Evolutionary conservation across 352 stramenopile genomes (phyloP).

Genomic region (Phytophthora citricola): DNA sequence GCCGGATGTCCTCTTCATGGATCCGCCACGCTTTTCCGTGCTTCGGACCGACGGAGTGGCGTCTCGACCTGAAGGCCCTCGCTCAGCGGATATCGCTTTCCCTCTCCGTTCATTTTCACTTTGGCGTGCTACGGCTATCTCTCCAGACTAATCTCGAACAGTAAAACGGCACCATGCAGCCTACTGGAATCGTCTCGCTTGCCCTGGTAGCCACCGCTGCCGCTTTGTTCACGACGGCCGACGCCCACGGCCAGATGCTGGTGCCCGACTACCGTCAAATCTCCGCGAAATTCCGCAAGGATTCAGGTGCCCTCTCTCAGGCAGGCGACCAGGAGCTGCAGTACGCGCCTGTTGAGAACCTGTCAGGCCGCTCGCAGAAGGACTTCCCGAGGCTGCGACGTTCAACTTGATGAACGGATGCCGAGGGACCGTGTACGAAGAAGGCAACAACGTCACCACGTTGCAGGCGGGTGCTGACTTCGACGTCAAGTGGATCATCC

Average conservation of each 20-base stretch:
- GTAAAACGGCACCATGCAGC: not conserved
- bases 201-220: not conserved
- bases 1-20: no score
- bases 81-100: no score
- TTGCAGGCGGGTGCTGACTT: constrained; percentile 50
- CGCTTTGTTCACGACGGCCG: constrained; percentile 13
- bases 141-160: not conserved
- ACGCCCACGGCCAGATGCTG: constrained; percentile 47
- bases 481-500: constrained; percentile 57
- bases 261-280: constrained; percentile 37
- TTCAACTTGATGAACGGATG: constrained; percentile 76
- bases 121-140: no score
- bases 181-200: constrained; percentile 4
- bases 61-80: no score
- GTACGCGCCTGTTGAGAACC: constrained; percentile 59
- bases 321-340: constrained; percentile 60
- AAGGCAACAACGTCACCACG: constrained; percentile 45
- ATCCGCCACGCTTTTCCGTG: no score
- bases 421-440: constrained; percentile 63
- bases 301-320: constrained; percentile 49
- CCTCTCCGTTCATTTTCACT: no score
- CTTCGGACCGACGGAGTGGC: no score
- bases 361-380: constrained; percentile 50
- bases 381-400: constrained; percentile 42
- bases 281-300: constrained; percentile 43